phyloP scores from a whole-genome alignment of 2,329 filamentous ascomycete genomes.

The Fusarium vanettenii region DNA sequence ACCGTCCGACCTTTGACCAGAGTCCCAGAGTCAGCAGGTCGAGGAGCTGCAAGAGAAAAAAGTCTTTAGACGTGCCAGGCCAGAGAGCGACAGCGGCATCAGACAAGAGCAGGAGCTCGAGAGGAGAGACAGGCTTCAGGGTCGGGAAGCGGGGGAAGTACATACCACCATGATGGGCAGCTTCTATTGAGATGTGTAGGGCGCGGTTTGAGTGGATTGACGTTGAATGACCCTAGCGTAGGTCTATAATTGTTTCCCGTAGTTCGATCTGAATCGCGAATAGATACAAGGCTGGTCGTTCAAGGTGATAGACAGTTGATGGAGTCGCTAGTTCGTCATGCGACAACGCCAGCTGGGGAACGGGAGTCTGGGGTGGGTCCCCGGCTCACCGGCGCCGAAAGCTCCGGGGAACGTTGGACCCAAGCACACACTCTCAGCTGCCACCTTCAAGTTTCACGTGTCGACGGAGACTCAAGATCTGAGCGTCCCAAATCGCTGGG shows the following conservation, averaged over 20 bases:
- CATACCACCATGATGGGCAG: conserved; percentile 50
- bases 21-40: conserved; percentile 76
- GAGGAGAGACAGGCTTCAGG: background rate
- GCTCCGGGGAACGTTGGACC: conserved; percentile 29
- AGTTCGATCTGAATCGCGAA: background rate
- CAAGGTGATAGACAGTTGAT: conserved; percentile 30
- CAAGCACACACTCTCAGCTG: background rate
- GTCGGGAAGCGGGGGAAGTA: conserved; percentile 17
- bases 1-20: conserved; percentile 85
- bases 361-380: conserved; percentile 31
- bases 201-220: background rate
- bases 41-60: conserved; percentile 62
- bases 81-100: conserved; percentile 32
- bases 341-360: conserved; percentile 34
- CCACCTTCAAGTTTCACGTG: conserved; percentile 34
- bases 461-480: background rate
- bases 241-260: background rate
- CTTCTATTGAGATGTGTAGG: background rate
- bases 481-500: conserved; percentile 1
- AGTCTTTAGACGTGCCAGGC: conserved; percentile 50
- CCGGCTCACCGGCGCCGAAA: conserved; percentile 38
- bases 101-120: conserved; percentile 36
- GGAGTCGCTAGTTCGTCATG: conserved; percentile 40
- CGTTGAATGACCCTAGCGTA: background rate
- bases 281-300: conserved; percentile 5